Conservation (phyloP, 1,284 basidiomycete genomes). For the Malassezia sp. region DNA sequence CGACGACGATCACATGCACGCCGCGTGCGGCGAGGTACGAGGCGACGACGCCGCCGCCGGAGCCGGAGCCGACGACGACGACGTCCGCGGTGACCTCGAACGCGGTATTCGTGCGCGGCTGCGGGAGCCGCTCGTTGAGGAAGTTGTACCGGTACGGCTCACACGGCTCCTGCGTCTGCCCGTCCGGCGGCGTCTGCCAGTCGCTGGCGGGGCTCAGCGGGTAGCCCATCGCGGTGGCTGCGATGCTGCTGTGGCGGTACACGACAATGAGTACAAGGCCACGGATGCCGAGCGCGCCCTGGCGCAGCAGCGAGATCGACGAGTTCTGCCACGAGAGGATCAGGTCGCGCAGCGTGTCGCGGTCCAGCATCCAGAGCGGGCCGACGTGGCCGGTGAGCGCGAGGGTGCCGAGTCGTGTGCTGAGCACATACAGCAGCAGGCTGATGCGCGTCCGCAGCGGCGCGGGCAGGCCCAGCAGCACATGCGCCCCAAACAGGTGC, state of each 20-base stretch:
- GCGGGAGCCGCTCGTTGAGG: slow-evolving; percentile 37
- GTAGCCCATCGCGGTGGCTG: slow-evolving; percentile 43
- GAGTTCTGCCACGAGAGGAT: slow-evolving; percentile 29
- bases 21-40: slow-evolving; percentile 44
- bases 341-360: slow-evolving; percentile 18
- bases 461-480: slow-evolving; percentile 24
- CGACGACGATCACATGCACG: slow-evolving; percentile 48
- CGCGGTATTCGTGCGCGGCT: slow-evolving; percentile 21
- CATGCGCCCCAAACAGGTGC: slow-evolving; percentile 31
- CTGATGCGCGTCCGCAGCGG: slow-evolving; percentile 25
- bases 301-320: slow-evolving; percentile 32
- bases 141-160: slow-evolving; percentile 32
- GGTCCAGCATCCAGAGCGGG: slow-evolving; percentile 31
- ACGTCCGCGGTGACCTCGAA: slow-evolving; percentile 40
- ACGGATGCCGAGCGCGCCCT: slow-evolving; percentile 33
- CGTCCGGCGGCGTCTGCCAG: slow-evolving; percentile 24
- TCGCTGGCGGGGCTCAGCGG: slow-evolving; percentile 28
- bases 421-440: slow-evolving; percentile 30
- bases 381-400: slow-evolving; percentile 34
- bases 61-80: slow-evolving; percentile 49
- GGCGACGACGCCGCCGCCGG: slow-evolving; percentile 49
- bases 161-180: slow-evolving; percentile 5
- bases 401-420: slow-evolving; percentile 33
- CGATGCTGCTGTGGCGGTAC: slow-evolving; percentile 33
- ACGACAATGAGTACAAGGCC: slow-evolving; percentile 33